phyloP scores from a whole-genome alignment of 768 basidiomycete genomes.

The Lyophyllum semitale region DNA sequence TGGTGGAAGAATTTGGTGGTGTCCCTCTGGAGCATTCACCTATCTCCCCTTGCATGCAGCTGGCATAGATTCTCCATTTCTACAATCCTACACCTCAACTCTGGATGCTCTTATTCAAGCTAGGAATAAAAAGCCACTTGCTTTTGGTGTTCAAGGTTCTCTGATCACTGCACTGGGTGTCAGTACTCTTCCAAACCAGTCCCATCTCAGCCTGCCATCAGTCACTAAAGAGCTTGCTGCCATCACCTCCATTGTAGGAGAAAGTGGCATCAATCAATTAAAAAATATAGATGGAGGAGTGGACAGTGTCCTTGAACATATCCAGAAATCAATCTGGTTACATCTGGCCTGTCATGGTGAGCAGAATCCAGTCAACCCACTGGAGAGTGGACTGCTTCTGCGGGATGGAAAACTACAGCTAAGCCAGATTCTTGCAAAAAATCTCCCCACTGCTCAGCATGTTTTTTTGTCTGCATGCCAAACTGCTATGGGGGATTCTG shows the following conservation, averaged over 20 bases:
- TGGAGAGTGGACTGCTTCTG: slow-evolving; percentile 19
- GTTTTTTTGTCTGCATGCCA: slow-evolving; percentile 52
- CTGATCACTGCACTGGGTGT: neutral
- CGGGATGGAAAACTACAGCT: slow-evolving; percentile 21
- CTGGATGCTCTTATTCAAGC: neutral
- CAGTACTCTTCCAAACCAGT: neutral
- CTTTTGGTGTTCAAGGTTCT: neutral
- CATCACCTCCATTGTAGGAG: neutral
- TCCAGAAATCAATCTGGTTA: slow-evolving; percentile 18
- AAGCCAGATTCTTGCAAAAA: slow-evolving; percentile 20
- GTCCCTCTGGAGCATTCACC: slow-evolving; percentile 7
- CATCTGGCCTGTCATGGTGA: slow-evolving; percentile 43
- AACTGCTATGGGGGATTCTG: slow-evolving; percentile 35
- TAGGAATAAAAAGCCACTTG: neutral
- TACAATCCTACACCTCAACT: slow-evolving; percentile 1
- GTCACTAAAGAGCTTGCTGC: neutral
- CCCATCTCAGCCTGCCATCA: neutral
- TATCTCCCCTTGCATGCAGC: slow-evolving; percentile 14
- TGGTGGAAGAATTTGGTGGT: slow-evolving; percentile 12
- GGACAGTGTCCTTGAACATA: neutral
- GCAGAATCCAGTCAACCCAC: slow-evolving; percentile 27
- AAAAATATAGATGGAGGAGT: neutral
- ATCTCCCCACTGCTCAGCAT: slow-evolving; percentile 28
- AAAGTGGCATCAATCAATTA: neutral
- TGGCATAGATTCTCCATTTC: neutral